A percentile compares a stretch with the other conserved stretches of the same genome.
Conservation (phyloP, 495 filamentous ascomycete species). For the Neurospora hispaniola region DNA sequence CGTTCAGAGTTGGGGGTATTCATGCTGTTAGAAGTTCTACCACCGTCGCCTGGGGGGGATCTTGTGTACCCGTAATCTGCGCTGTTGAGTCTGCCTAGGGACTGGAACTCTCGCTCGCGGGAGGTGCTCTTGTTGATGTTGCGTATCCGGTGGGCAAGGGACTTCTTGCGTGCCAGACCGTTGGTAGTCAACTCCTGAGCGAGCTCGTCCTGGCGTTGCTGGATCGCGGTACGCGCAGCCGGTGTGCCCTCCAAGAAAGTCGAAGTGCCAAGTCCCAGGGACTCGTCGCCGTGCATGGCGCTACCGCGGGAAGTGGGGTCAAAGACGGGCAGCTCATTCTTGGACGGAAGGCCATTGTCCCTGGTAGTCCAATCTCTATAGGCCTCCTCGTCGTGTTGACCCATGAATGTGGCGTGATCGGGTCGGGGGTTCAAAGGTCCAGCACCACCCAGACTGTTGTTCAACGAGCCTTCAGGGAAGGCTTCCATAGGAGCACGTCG, state of each 20-base stretch:
- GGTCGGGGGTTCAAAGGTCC: slow-evolving; percentile 76
- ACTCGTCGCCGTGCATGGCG: slow-evolving; percentile 73
- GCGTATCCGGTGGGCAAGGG: slow-evolving; percentile 74
- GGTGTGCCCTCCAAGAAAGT: slow-evolving; percentile 95
- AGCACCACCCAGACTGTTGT: slow-evolving; percentile 83
- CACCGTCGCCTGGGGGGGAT: slow-evolving; percentile 40
- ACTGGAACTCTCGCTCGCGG: slow-evolving; percentile 31
- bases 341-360: slow-evolving; percentile 10
- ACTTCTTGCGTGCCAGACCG: slow-evolving; percentile 83
- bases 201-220: slow-evolving; percentile 63
- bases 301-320: slow-evolving; percentile 46
- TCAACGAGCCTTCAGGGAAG: slow-evolving; percentile 81
- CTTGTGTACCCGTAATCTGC: slow-evolving; percentile 31
- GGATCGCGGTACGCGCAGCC: slow-evolving; percentile 72
- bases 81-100: slow-evolving; percentile 43
- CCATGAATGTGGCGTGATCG: slow-evolving; percentile 75
- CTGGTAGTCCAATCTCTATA: slow-evolving; percentile 61
- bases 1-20: slow-evolving; percentile 52
- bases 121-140: slow-evolving; percentile 47
- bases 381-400: slow-evolving; percentile 65
- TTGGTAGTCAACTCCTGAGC: slow-evolving; percentile 36
- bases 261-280: slow-evolving; percentile 77
- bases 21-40: slow-evolving; percentile 58
- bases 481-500: slow-evolving; percentile 86
- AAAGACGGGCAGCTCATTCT: slow-evolving; percentile 36